Evolutionary conservation across 257 asterid genomes (phyloP).

Genomic region (Cordia subcordata): DNA sequence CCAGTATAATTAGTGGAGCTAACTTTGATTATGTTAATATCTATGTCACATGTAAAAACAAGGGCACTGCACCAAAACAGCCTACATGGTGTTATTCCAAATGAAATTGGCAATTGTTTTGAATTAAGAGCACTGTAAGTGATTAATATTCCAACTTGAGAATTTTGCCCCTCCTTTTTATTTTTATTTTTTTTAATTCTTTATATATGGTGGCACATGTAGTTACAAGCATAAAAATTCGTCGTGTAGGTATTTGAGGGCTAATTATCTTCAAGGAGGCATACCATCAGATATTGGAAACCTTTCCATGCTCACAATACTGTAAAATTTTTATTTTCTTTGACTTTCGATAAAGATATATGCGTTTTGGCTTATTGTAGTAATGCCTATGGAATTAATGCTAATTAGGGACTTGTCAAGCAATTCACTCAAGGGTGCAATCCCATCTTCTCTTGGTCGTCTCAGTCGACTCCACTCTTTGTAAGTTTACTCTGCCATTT

Average conservation of each 20-base stretch:
- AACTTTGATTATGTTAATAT: constrained; percentile 5
- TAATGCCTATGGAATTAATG: constrained; percentile 3
- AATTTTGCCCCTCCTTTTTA: neutral
- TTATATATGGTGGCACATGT: neutral
- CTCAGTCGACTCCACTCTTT: constrained; percentile 57
- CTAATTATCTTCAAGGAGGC: constrained; percentile 89
- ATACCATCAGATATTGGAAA: constrained; percentile 81
- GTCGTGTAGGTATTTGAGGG: constrained; percentile 65
- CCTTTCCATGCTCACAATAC: constrained; percentile 65
- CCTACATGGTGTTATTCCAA: constrained; percentile 79
- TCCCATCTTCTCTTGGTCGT: constrained; percentile 85
- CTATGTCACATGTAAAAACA: constrained; percentile 3
- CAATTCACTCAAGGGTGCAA: constrained; percentile 81
- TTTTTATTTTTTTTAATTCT: neutral
- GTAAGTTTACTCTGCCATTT: constrained; percentile 38
- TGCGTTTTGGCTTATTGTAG: neutral
- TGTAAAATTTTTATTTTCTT: constrained; percentile 48
- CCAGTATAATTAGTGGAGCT: neutral
- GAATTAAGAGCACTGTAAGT: constrained; percentile 92
- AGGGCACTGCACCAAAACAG: constrained; percentile 96
- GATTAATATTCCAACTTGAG: neutral
- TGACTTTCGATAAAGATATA: neutral
- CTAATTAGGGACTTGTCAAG: constrained; percentile 80
- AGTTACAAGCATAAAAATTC: neutral
- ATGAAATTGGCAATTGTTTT: constrained; percentile 64